A percentile compares a stretch with the other conserved stretches of the same genome.
Evolutionary conservation across 148 eudicot genomes (phyloP).

Genomic region (Chenopodium suecicum): DNA sequence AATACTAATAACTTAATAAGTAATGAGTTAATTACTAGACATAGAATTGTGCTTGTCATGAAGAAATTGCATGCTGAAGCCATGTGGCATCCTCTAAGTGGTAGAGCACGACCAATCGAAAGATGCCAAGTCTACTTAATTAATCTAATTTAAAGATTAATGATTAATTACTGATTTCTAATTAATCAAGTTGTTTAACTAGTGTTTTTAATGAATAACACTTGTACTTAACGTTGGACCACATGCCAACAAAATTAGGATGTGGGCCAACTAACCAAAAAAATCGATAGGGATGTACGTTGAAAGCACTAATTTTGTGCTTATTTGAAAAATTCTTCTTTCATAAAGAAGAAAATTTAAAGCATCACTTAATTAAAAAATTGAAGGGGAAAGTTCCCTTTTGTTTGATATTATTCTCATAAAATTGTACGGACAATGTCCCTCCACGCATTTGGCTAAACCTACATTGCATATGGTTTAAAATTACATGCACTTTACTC

Average conservation of each 20-base stretch:
- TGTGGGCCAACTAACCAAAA: background rate
- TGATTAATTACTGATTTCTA: background rate
- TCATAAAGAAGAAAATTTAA: background rate
- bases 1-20: background rate
- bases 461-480: background rate
- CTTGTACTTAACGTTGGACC: conserved; percentile 6
- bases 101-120: conserved; percentile 18
- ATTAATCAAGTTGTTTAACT: background rate
- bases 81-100: conserved; percentile 25
- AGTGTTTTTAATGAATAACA: background rate
- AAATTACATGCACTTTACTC: too few species aligned
- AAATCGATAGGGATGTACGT: background rate
- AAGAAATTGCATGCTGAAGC: conserved; percentile 21
- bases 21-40: background rate
- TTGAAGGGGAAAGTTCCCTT: background rate
- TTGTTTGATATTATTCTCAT: background rate
- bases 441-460: background rate
- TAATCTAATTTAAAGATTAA: background rate
- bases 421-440: background rate
- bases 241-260: conserved; percentile 5
- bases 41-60: conserved; percentile 27
- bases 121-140: conserved; percentile 11
- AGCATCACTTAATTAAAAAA: background rate
- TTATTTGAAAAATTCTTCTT: background rate
- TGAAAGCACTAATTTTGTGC: background rate